These are phyloP conservation scores for Gossypium gossypioides DNA, from an alignment of 441 rosid genomes.

Conservation along the genomic window DNA sequence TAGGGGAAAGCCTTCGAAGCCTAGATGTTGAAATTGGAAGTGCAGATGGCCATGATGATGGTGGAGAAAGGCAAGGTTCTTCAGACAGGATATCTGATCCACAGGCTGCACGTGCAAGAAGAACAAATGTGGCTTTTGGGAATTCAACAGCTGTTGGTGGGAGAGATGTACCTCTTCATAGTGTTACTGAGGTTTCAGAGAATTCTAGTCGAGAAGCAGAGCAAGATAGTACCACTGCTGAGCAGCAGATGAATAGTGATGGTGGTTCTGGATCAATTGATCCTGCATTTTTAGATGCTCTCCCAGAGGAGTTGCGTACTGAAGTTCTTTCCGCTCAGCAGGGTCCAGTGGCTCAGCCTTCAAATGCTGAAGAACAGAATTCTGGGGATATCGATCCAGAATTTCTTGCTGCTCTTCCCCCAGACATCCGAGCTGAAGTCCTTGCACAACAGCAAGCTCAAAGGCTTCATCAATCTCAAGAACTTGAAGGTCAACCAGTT, in stretches of 20 bases:
- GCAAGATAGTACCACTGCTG: constrained; percentile 58
- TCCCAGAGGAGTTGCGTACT: constrained; percentile 94
- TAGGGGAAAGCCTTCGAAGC: constrained; percentile 97
- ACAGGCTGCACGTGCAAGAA: constrained; percentile 56
- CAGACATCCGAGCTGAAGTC: constrained; percentile 93
- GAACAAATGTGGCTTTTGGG: constrained; percentile 55
- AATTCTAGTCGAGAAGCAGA: constrained; percentile 82
- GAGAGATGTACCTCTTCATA: constrained; percentile 78
- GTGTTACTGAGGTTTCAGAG: constrained; percentile 94
- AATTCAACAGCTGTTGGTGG: constrained; percentile 45
- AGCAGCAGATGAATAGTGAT: constrained; percentile 62
- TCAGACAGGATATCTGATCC: constrained; percentile 56
- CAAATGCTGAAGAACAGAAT: constrained; percentile 61
- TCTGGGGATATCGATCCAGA: constrained; percentile 93
- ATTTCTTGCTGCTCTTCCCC: constrained; percentile 97
- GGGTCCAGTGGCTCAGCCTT: constrained; percentile 72
- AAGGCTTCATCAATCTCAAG: constrained; percentile 85
- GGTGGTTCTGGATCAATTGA: constrained; percentile 72
- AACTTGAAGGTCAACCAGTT: constrained; percentile 99
- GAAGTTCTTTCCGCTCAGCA: constrained; percentile 95
- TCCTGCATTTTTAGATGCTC: constrained; percentile 96
- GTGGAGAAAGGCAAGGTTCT: constrained; percentile 84
- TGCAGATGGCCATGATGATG: constrained; percentile 99
- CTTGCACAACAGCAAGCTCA: constrained; percentile 96
- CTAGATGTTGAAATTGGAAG: constrained; percentile 98